Evolutionary conservation across 176 grass and related monocot species (phyloP).

Genomic region (Luzula sylvatica): DNA sequence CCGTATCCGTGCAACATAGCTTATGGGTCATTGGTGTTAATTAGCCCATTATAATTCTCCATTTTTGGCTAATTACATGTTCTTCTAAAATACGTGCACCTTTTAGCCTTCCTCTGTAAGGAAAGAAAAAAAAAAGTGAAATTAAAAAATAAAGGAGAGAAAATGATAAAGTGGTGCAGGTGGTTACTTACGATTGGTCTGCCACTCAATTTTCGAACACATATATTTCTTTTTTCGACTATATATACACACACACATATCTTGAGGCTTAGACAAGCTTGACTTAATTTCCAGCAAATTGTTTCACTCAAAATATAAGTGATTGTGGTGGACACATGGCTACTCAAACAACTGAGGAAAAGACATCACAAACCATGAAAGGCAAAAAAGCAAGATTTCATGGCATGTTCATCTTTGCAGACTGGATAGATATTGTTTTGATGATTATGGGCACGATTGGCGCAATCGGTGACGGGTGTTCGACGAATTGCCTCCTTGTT

Average conservation of each 20-base stretch:
- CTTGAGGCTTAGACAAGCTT: background rate
- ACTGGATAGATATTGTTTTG: conserved; percentile 51
- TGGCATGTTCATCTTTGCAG: conserved; percentile 73
- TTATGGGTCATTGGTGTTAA: too few relatives aligned
- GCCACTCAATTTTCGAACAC: background rate
- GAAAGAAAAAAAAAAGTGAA: too few relatives aligned
- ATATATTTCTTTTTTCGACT: background rate
- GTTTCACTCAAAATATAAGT: background rate
- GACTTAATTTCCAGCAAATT: background rate
- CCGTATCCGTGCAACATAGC: too few relatives aligned
- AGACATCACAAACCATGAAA: background rate
- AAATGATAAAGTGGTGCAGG: background rate
- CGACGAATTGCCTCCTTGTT: conserved; percentile 80
- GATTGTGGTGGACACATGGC: background rate
- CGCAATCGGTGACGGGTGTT: conserved; percentile 79
- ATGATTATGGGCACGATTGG: conserved; percentile 76
- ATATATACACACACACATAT: conserved; percentile 7
- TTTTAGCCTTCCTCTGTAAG: too few relatives aligned
- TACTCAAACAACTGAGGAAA: background rate
- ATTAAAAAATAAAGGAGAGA: too few relatives aligned
- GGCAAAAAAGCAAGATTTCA: conserved; percentile 28
- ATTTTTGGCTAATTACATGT: too few relatives aligned
- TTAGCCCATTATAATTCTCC: too few relatives aligned
- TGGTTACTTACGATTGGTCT: conserved; percentile 5
- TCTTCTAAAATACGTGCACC: too few relatives aligned